Conservation (phyloP, 78 protist species). For the Isochrysis galbana region DNA sequence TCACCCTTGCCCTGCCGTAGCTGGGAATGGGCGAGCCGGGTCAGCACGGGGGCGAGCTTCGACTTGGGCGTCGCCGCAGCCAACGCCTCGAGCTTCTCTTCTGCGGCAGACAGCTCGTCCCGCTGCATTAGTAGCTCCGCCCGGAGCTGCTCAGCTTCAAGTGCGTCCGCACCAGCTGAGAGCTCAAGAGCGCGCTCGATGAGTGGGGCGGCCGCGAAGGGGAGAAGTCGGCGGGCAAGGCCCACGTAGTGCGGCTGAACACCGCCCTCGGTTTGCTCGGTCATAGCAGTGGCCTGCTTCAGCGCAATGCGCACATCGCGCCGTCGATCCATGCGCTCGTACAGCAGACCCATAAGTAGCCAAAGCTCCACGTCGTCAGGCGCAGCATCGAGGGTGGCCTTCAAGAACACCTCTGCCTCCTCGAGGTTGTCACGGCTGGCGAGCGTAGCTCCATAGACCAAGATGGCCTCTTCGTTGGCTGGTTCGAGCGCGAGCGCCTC, state of each 20-base stretch:
- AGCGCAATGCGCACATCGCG: neutral
- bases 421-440: neutral
- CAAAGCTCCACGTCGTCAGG: neutral
- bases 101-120: neutral
- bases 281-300: neutral
- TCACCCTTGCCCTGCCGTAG: neutral
- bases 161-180: neutral
- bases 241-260: neutral
- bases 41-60: no score
- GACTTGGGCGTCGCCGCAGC: no score
- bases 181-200: neutral
- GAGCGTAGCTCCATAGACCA: constrained; percentile 43
- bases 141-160: no score
- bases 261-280: neutral
- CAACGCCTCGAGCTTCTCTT: neutral
- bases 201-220: neutral
- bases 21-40: neutral
- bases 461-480: neutral
- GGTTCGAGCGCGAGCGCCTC: constrained; percentile 54
- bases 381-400: neutral
- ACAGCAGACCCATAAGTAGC: neutral
- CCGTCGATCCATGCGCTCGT: neutral
- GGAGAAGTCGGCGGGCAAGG: neutral
- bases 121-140: neutral
- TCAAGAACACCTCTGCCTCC: constrained; percentile 31